Evolutionary conservation across 2,329 filamentous ascomycete species (phyloP).

Genomic region (Aspergillus japonicus): DNA sequence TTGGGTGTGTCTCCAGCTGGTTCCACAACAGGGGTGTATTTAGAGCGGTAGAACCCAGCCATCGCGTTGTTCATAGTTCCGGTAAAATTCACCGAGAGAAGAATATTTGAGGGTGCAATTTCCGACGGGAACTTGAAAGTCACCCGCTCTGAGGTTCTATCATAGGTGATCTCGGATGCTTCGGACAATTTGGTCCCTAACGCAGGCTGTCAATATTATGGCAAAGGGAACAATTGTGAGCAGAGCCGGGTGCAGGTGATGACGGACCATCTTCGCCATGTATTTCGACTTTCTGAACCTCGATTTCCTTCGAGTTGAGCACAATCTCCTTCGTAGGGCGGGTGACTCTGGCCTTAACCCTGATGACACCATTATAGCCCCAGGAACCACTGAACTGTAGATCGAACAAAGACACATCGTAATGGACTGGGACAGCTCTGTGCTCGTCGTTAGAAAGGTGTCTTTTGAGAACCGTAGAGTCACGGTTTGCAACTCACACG

Average conservation of each 20-base stretch:
- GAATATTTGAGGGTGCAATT: conserved; percentile 66
- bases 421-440: conserved; percentile 80
- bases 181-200: conserved; percentile 38
- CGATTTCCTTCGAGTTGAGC: conserved; percentile 82
- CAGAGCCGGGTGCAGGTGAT: not conserved
- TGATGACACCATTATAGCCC: conserved; percentile 82
- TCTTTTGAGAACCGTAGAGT: not conserved
- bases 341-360: conserved; percentile 72
- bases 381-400: conserved; percentile 71
- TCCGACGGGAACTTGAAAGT: conserved; percentile 74
- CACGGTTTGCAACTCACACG: conserved; percentile 33
- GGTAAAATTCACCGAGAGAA: conserved; percentile 71
- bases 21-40: conserved; percentile 78
- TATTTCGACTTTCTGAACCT: conserved; percentile 62
- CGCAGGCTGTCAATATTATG: not conserved
- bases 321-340: conserved; percentile 73
- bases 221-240: not conserved
- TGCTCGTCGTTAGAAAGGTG: conserved; percentile 11
- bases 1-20: conserved; percentile 75
- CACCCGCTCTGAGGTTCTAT: conserved; percentile 79
- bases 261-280: conserved; percentile 35
- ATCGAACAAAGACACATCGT: conserved; percentile 76
- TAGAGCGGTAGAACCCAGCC: conserved; percentile 90
- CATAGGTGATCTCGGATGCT: conserved; percentile 70
- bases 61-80: conserved; percentile 86